Evolutionary conservation across 1,284 basidiomycete species (phyloP).

Genomic region (Fomes fomentarius): DNA sequence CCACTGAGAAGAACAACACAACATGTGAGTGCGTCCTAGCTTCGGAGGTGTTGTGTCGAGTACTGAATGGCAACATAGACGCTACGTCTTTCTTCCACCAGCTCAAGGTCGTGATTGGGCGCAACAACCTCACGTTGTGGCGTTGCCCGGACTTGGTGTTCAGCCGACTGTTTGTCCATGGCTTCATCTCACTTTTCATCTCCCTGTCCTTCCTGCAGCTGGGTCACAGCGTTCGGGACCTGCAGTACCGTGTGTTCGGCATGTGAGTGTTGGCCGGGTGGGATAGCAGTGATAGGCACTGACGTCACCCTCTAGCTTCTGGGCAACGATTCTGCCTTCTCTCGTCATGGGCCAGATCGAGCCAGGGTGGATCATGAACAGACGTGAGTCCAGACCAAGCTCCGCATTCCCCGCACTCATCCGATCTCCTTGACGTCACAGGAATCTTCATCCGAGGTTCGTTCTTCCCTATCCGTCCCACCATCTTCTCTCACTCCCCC

Average conservation of each 20-base stretch:
- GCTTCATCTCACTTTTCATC: conserved; percentile 78
- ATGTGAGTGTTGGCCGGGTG: conserved; percentile 48
- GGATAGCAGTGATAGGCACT: conserved; percentile 8
- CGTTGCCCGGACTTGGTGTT: conserved; percentile 83
- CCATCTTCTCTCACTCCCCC: background rate
- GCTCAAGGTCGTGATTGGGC: conserved; percentile 69
- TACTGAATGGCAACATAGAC: too few species aligned
- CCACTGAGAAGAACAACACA: conserved; percentile 23
- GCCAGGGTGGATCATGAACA: conserved; percentile 84
- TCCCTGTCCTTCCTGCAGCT: conserved; percentile 87
- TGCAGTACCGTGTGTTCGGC: conserved; percentile 87
- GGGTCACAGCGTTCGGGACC: conserved; percentile 63
- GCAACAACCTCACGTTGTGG: conserved; percentile 83
- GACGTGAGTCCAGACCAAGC: conserved; percentile 37
- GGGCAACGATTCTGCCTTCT: conserved; percentile 72
- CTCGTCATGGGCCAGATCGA: conserved; percentile 83
- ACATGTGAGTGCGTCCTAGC: conserved; percentile 34
- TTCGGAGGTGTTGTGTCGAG: too few species aligned
- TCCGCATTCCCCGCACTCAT: too few species aligned
- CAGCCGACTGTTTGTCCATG: conserved; percentile 80
- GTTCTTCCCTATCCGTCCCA: background rate
- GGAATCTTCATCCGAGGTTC: conserved; percentile 66
- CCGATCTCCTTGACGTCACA: too few species aligned
- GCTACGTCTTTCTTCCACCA: conserved; percentile 84
- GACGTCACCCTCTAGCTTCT: conserved; percentile 49